phyloP scores from a whole-genome alignment of 768 basidiomycete genomes.

The Suillus placidus region DNA sequence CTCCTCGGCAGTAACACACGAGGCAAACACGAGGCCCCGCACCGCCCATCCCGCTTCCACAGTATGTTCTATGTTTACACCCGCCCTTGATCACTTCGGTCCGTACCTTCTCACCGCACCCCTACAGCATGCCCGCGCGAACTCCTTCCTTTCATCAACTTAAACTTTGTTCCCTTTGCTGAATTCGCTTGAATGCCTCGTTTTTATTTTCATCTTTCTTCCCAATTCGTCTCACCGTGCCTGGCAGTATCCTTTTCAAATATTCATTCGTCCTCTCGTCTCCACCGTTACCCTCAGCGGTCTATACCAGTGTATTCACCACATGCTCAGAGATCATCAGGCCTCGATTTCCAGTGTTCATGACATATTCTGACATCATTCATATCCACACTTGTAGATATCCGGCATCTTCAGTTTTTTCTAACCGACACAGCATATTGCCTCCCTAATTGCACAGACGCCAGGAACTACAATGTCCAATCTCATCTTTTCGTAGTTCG shows the following conservation, averaged over 20 bases:
- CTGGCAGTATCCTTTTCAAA: not conserved
- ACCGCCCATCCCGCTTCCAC: conserved; percentile 6
- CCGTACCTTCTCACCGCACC: conserved; percentile 2
- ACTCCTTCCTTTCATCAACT: not conserved
- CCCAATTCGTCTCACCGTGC: not conserved
- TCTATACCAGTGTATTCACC: conserved; percentile 4
- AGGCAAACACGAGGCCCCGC: conserved; percentile 4
- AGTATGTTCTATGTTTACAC: conserved; percentile 9
- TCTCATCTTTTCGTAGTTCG: not conserved
- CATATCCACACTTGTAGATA: conserved; percentile 2
- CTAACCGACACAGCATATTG: conserved; percentile 1
- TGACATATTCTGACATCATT: conserved; percentile 1
- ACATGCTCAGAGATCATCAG: not conserved
- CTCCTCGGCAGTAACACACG: conserved; percentile 1
- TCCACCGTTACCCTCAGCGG: conserved; percentile 7
- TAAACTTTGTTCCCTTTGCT: conserved; percentile 3
- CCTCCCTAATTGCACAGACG: not conserved
- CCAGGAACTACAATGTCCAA: conserved; percentile 1
- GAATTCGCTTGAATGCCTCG: not conserved
- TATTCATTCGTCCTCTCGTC: not conserved
- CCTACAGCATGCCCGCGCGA: conserved; percentile 3
- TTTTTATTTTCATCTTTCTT: not conserved
- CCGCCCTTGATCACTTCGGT: conserved; percentile 8
- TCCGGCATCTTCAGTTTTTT: not conserved
- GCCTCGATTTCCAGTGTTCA: not conserved